Conservation (phyloP, 768 basidiomycete genomes). For the Termitomyces sp. region DNA sequence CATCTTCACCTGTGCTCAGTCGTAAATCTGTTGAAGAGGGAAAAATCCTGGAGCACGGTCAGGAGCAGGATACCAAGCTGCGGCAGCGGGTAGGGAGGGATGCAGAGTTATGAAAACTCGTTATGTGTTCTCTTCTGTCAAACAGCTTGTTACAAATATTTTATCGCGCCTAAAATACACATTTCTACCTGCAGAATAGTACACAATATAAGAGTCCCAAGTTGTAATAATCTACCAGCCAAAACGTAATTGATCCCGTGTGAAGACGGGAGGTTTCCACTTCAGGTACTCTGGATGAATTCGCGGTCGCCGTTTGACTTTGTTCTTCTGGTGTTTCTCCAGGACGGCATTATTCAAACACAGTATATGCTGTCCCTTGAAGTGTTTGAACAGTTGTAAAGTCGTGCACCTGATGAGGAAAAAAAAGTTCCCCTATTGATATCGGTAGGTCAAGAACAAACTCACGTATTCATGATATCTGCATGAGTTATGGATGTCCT, state of each 20-base stretch:
- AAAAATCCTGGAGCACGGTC: conserved; percentile 13
- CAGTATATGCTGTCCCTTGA: conserved; percentile 92
- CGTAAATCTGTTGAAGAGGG: conserved; percentile 27
- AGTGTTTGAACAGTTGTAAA: conserved; percentile 91
- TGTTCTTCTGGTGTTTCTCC: conserved; percentile 84
- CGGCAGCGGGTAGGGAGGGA: conserved; percentile 13
- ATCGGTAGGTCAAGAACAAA: conserved; percentile 15
- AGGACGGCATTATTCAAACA: conserved; percentile 87
- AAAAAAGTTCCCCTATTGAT: neutral
- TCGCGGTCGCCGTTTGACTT: conserved; percentile 68
- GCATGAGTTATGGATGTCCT: conserved; percentile 92
- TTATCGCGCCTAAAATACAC: conserved; percentile 7
- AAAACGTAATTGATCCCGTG: conserved; percentile 84
- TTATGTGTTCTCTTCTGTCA: neutral
- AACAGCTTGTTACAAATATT: neutral
- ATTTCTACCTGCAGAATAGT: conserved; percentile 9
- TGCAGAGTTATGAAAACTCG: neutral
- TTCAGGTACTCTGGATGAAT: conserved; percentile 77
- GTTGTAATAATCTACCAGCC: conserved; percentile 37
- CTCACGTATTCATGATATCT: conserved; percentile 98
- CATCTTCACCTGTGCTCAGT: conserved; percentile 58
- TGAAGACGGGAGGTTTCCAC: conserved; percentile 97
- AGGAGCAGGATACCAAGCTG: conserved; percentile 12
- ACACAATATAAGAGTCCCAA: conserved; percentile 11
- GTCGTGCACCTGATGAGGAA: conserved; percentile 82